Base-by-base conservation (phyloP, 164 flowering plant genomes). In the Nymphaea colorata region DNA sequence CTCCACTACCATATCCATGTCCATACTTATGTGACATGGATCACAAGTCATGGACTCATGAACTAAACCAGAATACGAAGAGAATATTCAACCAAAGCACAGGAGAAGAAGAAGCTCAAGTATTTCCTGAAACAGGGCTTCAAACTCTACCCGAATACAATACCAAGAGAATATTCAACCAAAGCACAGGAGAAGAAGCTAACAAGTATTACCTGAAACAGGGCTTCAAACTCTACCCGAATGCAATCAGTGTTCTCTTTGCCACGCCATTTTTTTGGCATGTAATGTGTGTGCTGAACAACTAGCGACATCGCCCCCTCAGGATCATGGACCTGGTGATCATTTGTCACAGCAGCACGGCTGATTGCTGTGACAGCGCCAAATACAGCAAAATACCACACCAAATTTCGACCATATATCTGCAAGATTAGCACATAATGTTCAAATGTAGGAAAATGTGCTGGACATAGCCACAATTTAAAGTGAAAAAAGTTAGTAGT, bases 181-280 rank as follows among this genome's bases (percentile, higher is more conserved):
- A 51, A 2, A 51, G 14, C 12, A 51, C 14, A 15, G 14, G 15
- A 51, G 57, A 10, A 51, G 57, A 10, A 51, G 57, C 3, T 15
- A 51, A 51, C 57, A 51, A 51, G 3, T 51, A 51, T 73, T 75
- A 94, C 99, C 98, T 95, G 97, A 79, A 90, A 95, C 18, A 95
- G 75, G 64, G 96, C 83, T 79, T 86, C 97, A 84, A 95, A 90
- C 76, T 95, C 99, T 60, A 68, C 62, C 67, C 98, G 76, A 18
- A 95, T 94, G 64, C 62, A 63, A 71, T 90, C 93, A 42, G 88
- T 82, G 72, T 89, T 85, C 78, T 88, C 98, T 76, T 86, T 92
- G 44, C 93, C 88, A 70, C 98, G 93, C 99, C 98, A 95, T 76
- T 84, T 81, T 80, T 90, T 95, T 63, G 99, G 99, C 96, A 95